These are phyloP conservation scores for Hypoxylon trugodes DNA, from an alignment of 495 filamentous ascomycete genomes.

Conservation along the genomic window DNA sequence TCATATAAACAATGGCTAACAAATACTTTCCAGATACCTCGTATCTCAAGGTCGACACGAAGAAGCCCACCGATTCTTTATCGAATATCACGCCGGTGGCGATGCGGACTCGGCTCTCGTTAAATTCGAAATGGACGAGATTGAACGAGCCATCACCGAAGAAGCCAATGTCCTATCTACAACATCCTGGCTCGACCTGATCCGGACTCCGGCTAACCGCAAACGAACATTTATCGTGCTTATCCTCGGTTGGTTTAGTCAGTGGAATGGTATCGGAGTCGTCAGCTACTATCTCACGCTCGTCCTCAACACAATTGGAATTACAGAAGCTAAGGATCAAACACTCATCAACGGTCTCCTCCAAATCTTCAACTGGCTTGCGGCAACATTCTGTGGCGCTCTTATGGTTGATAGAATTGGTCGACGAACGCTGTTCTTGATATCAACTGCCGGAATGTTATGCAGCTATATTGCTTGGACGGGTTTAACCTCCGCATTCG, in stretches of 20 bases:
- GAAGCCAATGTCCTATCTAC: neutral
- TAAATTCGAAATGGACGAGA: slow-evolving; percentile 5
- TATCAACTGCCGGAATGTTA: slow-evolving; percentile 1
- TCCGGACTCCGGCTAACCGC: neutral
- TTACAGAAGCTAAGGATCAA: slow-evolving; percentile 5
- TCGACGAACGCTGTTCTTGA: neutral
- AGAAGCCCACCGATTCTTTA: neutral
- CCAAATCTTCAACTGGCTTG: slow-evolving; percentile 6
- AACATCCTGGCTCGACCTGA: slow-evolving; percentile 6
- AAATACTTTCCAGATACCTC: neutral
- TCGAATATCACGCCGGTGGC: slow-evolving; percentile 2
- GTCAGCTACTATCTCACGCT: slow-evolving; percentile 8
- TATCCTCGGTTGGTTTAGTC: slow-evolving; percentile 4
- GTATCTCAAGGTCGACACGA: neutral
- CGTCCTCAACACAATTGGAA: slow-evolving; percentile 1
- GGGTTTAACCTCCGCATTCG: neutral
- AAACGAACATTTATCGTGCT: slow-evolving; percentile 2
- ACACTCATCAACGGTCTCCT: slow-evolving; percentile 8
- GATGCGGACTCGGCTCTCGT: neutral
- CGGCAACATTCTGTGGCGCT: slow-evolving; percentile 2
- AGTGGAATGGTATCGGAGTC: slow-evolving; percentile 6
- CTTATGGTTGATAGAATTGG: slow-evolving; percentile 5
- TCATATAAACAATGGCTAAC: neutral
- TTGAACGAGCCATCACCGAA: slow-evolving; percentile 5
- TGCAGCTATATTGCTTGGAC: slow-evolving; percentile 5